Percentiles rank a stretch among this genome's conserved stretches.
phyloP scores from a whole-genome alignment of 2,329 filamentous ascomycete genomes.

The Colletotrichum musicola region DNA sequence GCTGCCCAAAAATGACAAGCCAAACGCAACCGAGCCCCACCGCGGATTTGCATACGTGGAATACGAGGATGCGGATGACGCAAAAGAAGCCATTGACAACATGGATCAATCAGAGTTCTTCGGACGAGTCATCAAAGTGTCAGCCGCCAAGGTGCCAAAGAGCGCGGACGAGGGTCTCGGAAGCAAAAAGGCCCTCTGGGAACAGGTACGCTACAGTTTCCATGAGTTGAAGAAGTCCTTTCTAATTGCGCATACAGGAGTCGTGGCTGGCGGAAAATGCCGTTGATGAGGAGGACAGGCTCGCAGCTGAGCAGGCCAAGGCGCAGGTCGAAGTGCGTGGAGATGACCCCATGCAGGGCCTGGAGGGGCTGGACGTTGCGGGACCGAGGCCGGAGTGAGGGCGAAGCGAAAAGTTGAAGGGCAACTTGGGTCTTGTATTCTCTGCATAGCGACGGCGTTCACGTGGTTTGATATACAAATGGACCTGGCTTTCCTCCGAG shows the following conservation, averaged over 20 bases:
- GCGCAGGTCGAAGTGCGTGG: conserved; percentile 65
- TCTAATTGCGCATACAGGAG: conserved; percentile 70
- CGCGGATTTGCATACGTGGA: conserved; percentile 97
- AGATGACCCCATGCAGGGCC: conserved; percentile 93
- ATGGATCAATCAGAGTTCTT: conserved; percentile 98
- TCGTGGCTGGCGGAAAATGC: conserved; percentile 92
- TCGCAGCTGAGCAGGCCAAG: conserved; percentile 67
- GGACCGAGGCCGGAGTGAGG: conserved; percentile 83
- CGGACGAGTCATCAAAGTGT: conserved; percentile 91
- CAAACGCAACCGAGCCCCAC: conserved; percentile 83
- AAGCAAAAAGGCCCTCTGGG: conserved; percentile 95
- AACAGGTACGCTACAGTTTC: conserved; percentile 76
- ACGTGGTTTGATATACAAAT: conserved; percentile 36
- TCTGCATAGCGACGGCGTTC: conserved; percentile 63
- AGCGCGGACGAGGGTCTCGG: conserved; percentile 88
- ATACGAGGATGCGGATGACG: conserved; percentile 87
- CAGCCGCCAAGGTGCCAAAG: conserved; percentile 91
- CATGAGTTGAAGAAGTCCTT: not conserved
- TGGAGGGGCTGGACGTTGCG: conserved; percentile 93
- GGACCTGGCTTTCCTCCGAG: conserved; percentile 19
- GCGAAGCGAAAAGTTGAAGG: conserved; percentile 42
- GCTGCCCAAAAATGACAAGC: conserved; percentile 87
- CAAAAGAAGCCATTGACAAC: conserved; percentile 96
- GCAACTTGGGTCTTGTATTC: conserved; percentile 39
- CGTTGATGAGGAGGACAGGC: conserved; percentile 82